Evolutionary conservation across 164 flowering plant species (phyloP).

Genomic region (Magnolia officinalis): DNA sequence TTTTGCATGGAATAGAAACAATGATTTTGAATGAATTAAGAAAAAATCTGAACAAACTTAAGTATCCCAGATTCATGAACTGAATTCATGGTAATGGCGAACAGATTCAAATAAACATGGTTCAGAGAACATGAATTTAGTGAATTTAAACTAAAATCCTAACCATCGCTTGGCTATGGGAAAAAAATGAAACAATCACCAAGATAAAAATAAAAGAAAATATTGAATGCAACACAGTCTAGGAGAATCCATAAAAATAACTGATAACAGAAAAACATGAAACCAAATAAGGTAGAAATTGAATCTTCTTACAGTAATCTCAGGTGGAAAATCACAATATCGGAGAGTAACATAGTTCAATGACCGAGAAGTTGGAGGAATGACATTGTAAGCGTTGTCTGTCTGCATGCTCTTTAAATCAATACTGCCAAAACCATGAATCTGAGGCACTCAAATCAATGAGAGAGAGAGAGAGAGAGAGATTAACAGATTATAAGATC

Average conservation of each 20-base stretch:
- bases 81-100: no score
- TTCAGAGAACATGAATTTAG: no score
- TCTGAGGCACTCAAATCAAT: not conserved
- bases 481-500: not conserved
- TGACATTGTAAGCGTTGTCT: not conserved
- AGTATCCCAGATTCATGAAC: no score
- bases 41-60: no score
- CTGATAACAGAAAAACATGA: not conserved
- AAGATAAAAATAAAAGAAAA: not conserved
- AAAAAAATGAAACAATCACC: not conserved
- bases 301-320: slow-evolving; percentile 1
- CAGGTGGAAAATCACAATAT: not conserved
- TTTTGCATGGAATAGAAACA: no score
- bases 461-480: not conserved
- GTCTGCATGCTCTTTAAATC: not conserved
- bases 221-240: not conserved
- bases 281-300: not conserved
- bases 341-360: not conserved
- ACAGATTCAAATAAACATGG: no score
- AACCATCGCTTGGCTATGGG: no score
- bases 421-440: not conserved
- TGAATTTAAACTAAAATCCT: no score
- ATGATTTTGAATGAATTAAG: no score
- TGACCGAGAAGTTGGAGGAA: not conserved
- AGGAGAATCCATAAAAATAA: not conserved